Evolutionary conservation across 495 filamentous ascomycete species (phyloP), one percentile per base, ranked within the genome.

Genomic region (Hypoxylon intermedium): DNA sequence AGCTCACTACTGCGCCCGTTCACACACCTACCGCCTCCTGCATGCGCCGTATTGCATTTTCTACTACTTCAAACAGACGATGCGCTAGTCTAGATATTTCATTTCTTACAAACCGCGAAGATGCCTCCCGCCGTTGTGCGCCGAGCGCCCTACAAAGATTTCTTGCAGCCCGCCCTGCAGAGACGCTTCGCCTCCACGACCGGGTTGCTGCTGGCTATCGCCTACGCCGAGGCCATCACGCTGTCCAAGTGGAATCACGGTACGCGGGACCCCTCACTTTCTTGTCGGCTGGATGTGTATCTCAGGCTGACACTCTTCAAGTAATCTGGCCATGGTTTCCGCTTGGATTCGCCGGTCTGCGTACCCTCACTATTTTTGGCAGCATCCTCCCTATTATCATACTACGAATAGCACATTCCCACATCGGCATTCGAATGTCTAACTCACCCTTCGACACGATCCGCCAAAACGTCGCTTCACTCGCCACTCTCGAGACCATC

Each of bases 281-380:
- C 16, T n/a, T n/a, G n/a, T n/a, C n/a, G n/a, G n/a, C n/a, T n/a
- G n/a, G n/a, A n/a, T 21, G 41, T 7, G 24, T 18, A 24, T 31
- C 9, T 3, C 5, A 9, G 9, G 12, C 63, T 67, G 38, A 67
- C 40, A 13, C 47, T 9, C 28, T 31, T 19, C 28, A 11, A 96
- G 92, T 84, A 24, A 67, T 96, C 51, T 96, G 92, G 92, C 74
- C 85, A 67, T 90, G 90, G 89, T 91, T 95, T 66, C 92, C 93
- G 36, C 59, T 96, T 40, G 89, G 92, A 49, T 81, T 75, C 51
- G 85, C 87, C 33, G 90, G 87, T 55, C 68, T 96, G 26, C 88
- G 92, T 53, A 83, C 89, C n/a, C 55, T 90, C 28, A 79, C 93
- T 53, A 88, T 92, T 73, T 83, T 94, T 65, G 77, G 92, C 41